phyloP scores from a whole-genome alignment of 2,329 filamentous ascomycete species.

The Magnaporthiopsis incrustans region DNA sequence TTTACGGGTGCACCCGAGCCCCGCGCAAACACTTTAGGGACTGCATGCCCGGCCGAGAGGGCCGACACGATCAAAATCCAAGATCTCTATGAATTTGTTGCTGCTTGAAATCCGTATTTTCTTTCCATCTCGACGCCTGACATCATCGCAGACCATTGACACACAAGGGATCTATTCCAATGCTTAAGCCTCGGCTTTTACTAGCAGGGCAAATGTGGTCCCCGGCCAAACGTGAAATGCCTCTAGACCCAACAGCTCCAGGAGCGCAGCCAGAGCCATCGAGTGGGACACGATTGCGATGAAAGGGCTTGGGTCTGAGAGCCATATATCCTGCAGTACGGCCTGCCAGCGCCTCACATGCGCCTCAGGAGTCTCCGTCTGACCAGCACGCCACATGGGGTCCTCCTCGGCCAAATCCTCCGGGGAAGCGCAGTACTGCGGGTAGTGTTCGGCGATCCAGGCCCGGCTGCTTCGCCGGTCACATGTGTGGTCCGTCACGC shows the following conservation, averaged over 20 bases:
- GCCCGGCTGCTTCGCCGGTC: slow-evolving; percentile 43
- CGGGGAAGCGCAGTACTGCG: slow-evolving; percentile 41
- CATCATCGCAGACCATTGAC: no score
- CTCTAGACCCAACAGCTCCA: slow-evolving; percentile 23
- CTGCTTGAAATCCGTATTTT: neutral
- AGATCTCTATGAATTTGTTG: neutral
- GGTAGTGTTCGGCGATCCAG: slow-evolving; percentile 41
- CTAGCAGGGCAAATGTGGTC: neutral
- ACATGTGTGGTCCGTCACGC: slow-evolving; percentile 53
- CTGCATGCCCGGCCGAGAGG: no score
- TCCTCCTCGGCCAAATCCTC: slow-evolving; percentile 46
- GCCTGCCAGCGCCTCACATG: slow-evolving; percentile 34
- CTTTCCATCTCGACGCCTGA: no score
- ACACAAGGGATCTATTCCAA: neutral
- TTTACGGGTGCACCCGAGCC: neutral
- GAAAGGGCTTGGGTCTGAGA: slow-evolving; percentile 26
- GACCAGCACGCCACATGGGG: slow-evolving; percentile 38
- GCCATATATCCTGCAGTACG: slow-evolving; percentile 39
- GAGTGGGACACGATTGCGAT: slow-evolving; percentile 45
- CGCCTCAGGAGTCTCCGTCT: slow-evolving; percentile 39
- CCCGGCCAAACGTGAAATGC: neutral
- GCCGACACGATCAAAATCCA: no score
- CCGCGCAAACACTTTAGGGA: neutral
- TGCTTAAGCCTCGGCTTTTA: neutral
- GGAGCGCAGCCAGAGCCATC: slow-evolving; percentile 35